Percentiles rank a stretch among this genome's conserved stretches.
Evolutionary conservation across 1,284 basidiomycete species (phyloP).

Genomic region (Ceratobasidium sp.): DNA sequence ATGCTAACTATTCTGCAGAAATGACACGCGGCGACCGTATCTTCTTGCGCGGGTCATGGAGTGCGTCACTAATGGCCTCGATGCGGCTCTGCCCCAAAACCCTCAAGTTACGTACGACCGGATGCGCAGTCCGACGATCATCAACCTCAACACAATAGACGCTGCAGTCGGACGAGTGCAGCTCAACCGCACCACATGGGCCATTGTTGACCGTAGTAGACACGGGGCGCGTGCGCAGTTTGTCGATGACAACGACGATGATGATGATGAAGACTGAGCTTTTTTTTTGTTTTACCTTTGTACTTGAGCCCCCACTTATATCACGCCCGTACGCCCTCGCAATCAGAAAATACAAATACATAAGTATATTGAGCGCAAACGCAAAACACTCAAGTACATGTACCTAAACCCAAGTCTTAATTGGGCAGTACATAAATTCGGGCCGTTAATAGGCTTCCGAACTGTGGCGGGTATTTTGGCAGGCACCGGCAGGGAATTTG

Average conservation of each 20-base stretch:
- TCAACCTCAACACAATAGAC: constrained; percentile 3
- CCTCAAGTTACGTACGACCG: constrained; percentile 8
- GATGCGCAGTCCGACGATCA: background rate
- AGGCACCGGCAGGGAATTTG: no score
- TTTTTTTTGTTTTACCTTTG: no score
- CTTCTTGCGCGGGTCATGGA: constrained; percentile 6
- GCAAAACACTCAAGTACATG: no score
- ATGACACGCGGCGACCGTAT: background rate
- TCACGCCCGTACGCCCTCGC: no score
- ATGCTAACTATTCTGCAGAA: background rate
- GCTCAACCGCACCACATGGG: background rate
- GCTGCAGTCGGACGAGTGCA: background rate
- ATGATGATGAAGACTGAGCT: background rate
- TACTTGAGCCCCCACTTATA: no score
- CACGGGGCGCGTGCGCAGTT: constrained; percentile 19
- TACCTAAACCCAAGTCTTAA: no score
- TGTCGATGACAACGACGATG: background rate
- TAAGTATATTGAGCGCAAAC: no score
- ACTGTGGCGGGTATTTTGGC: no score
- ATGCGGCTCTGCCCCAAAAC: constrained; percentile 1
- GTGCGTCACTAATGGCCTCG: constrained; percentile 17
- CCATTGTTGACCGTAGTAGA: constrained; percentile 25
- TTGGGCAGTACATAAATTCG: no score
- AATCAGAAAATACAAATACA: no score
- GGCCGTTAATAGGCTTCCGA: no score